These are phyloP conservation scores for Chytriomyces hyalinus DNA, from an alignment of 192 early-diverging fungal species.

Conservation along the genomic window DNA sequence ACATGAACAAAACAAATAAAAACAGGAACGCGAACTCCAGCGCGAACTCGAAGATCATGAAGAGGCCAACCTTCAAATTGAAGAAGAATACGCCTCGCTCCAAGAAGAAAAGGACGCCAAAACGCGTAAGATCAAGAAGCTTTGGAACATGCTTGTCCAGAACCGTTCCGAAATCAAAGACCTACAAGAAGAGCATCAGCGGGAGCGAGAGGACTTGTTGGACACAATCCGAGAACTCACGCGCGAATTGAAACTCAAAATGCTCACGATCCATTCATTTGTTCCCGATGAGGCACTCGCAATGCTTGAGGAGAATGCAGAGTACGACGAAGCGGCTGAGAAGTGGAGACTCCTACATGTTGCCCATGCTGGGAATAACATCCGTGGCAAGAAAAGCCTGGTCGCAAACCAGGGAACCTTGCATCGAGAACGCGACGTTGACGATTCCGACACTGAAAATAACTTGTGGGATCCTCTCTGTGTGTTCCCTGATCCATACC, in stretches of 20 bases:
- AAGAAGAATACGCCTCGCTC: constrained; percentile 63
- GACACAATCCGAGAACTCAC: constrained; percentile 66
- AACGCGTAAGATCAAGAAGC: constrained; percentile 62
- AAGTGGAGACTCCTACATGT: constrained; percentile 63
- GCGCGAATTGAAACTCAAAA: constrained; percentile 59
- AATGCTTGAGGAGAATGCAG: constrained; percentile 56
- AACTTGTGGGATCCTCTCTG: constrained; percentile 61
- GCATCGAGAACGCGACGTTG: constrained; percentile 44
- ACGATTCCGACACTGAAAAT: constrained; percentile 40
- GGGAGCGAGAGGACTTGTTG: constrained; percentile 65
- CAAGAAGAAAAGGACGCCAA: constrained; percentile 69
- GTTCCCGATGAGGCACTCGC: constrained; percentile 57
- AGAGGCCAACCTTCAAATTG: constrained; percentile 64
- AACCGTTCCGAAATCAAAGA: constrained; percentile 64
- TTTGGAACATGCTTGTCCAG: constrained; percentile 56
- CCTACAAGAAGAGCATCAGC: constrained; percentile 63
- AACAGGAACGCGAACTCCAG: constrained; percentile 54
- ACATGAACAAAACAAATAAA: background rate
- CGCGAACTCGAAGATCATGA: constrained; percentile 61
- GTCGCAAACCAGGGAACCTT: constrained; percentile 44
- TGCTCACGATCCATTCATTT: constrained; percentile 58
- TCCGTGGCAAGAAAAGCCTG: constrained; percentile 59
- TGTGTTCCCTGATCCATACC: constrained; percentile 62
- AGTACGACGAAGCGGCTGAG: constrained; percentile 63
- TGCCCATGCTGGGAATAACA: constrained; percentile 66